Percentiles rank a stretch among this genome's conserved stretches.
Conservation (phyloP, 495 filamentous ascomycete genomes). For the Glarea lozoyensis region DNA sequence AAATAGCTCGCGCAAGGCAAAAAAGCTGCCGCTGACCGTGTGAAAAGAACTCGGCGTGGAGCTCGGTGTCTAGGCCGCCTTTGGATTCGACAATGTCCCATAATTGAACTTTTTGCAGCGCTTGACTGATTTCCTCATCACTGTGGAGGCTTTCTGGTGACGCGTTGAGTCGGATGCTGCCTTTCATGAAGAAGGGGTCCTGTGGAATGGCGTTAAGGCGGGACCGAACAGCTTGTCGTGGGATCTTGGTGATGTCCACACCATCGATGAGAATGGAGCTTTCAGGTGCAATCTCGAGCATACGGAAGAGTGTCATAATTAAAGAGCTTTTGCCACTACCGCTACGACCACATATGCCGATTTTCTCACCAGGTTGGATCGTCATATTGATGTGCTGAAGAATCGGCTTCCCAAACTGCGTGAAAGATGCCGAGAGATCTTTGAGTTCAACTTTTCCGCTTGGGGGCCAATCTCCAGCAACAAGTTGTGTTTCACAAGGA, state of each 20-base stretch:
- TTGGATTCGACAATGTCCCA: neutral
- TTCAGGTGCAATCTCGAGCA: slow-evolving; percentile 24
- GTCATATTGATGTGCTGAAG: neutral
- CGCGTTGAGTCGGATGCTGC: slow-evolving; percentile 60
- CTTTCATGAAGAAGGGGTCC: slow-evolving; percentile 29
- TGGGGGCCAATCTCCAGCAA: slow-evolving; percentile 1
- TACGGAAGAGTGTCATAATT: slow-evolving; percentile 26
- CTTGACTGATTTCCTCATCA: neutral
- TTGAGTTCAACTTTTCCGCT: slow-evolving; percentile 5
- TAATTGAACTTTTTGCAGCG: slow-evolving; percentile 14
- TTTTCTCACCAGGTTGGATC: neutral
- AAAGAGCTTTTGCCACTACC: slow-evolving; percentile 26
- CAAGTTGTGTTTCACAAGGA: neutral
- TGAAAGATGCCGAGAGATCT: slow-evolving; percentile 8
- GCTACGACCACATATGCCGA: neutral
- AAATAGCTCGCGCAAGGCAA: slow-evolving; percentile 31
- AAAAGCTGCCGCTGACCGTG: slow-evolving; percentile 38
- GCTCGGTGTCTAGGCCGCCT: slow-evolving; percentile 22
- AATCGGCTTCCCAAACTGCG: neutral
- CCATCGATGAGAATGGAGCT: slow-evolving; percentile 26
- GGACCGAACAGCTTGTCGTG: slow-evolving; percentile 20
- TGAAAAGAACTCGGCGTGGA: slow-evolving; percentile 25
- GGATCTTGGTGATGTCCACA: slow-evolving; percentile 22
- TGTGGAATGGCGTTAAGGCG: slow-evolving; percentile 33
- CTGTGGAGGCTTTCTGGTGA: slow-evolving; percentile 56